A percentile compares a stretch with the other conserved stretches of the same genome.
phyloP scores from a whole-genome alignment of 2,329 filamentous ascomycete species.

The Aureobasidium leucospermi region DNA sequence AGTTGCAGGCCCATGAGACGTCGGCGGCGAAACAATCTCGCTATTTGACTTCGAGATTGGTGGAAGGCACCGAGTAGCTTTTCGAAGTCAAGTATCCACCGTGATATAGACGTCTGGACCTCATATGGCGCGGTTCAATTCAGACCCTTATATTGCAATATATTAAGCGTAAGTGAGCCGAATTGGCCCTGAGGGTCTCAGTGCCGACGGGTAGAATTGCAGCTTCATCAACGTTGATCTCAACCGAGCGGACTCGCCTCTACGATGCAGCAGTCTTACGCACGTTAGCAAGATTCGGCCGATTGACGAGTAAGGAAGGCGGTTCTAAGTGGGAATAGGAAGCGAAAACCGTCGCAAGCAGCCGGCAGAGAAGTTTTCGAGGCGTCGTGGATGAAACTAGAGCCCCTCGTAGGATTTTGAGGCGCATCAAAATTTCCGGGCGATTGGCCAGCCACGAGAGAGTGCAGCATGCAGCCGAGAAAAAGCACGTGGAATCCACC shows the following conservation, averaged over 20 bases:
- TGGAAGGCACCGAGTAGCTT: background rate
- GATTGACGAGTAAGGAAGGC: background rate
- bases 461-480: background rate
- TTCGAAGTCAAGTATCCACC: background rate
- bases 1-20: constrained; percentile 3
- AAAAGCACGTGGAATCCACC: background rate
- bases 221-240: background rate
- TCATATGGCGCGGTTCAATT: background rate
- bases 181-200: background rate
- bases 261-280: background rate
- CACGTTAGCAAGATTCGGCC: background rate
- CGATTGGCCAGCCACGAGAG: background rate
- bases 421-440: constrained; percentile 9
- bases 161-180: background rate
- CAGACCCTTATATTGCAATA: background rate
- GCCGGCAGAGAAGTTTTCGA: background rate
- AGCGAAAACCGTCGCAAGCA: background rate
- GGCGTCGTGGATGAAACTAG: constrained; percentile 9
- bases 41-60: background rate
- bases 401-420: background rate
- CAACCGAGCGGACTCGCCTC: background rate
- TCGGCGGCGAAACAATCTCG: constrained; percentile 4
- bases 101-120: constrained; percentile 6
- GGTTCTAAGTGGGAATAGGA: background rate
- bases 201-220: background rate